Evolutionary conservation across 768 basidiomycete genomes (phyloP).

Genomic region (Mycena filopes): DNA sequence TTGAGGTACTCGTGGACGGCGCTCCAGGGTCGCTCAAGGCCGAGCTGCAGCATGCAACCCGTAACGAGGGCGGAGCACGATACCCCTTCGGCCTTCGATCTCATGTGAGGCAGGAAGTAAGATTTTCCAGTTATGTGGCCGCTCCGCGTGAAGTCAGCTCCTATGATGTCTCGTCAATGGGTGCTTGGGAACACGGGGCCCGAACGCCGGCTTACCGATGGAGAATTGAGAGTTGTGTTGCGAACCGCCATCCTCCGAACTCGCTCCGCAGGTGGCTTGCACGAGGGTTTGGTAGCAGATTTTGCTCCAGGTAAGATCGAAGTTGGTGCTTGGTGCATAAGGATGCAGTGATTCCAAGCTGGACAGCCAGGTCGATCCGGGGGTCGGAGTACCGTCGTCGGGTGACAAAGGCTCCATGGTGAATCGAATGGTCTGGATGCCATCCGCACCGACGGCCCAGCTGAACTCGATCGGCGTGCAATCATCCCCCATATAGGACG

Average conservation of each 20-base stretch:
- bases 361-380: background rate
- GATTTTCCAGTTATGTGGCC: background rate
- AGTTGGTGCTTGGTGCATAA: background rate
- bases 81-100: background rate
- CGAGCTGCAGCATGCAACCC: background rate
- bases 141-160: background rate
- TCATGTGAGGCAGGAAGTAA: constrained; percentile 2
- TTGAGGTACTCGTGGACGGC: background rate
- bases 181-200: too few species aligned
- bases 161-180: background rate
- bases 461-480: constrained; percentile 1
- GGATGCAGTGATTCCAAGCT: background rate
- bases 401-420: background rate
- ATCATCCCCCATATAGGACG: background rate
- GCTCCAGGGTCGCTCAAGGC: background rate
- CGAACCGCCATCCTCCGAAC: too few species aligned
- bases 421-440: background rate
- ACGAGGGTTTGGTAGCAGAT: background rate
- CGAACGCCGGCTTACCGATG: background rate
- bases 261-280: background rate
- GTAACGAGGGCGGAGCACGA: background rate
- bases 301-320: constrained; percentile 3
- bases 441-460: background rate
- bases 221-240: background rate
- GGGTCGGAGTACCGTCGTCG: background rate